phyloP scores from a whole-genome alignment of 371 early-diverging fungal genomes.

The Actinomucor elegans region DNA sequence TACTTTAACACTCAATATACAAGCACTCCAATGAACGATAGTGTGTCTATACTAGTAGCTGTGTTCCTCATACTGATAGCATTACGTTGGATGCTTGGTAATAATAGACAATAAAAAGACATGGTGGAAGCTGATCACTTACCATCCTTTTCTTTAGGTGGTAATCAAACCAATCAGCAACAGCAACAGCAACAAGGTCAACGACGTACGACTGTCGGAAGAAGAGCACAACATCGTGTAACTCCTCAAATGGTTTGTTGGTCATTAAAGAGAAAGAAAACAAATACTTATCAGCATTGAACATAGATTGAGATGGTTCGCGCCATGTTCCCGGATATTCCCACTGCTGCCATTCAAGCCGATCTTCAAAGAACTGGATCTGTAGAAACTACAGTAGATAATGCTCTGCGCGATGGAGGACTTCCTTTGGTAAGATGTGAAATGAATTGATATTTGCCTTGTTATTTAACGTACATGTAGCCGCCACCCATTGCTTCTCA shows the following conservation, averaged over 20 bases:
- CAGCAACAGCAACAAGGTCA: constrained; percentile 36
- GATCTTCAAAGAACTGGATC: constrained; percentile 88
- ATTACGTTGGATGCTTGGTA: constrained; percentile 78
- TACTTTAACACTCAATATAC: too few relatives aligned
- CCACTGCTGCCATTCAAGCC: constrained; percentile 77
- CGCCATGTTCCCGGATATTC: constrained; percentile 87
- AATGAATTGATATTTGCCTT: not conserved
- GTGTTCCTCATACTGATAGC: constrained; percentile 72
- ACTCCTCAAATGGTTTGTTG: constrained; percentile 59
- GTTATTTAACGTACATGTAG: too few relatives aligned
- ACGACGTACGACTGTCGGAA: constrained; percentile 32
- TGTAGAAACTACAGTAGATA: constrained; percentile 85
- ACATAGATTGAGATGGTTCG: constrained; percentile 71
- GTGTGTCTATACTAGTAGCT: constrained; percentile 72
- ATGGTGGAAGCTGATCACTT: too few relatives aligned
- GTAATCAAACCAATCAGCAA: constrained; percentile 21
- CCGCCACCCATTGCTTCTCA: constrained; percentile 29
- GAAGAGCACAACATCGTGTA: constrained; percentile 51
- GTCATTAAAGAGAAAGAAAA: not conserved
- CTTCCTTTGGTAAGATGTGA: constrained; percentile 63
- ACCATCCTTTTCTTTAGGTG: not conserved
- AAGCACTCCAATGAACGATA: constrained; percentile 83
- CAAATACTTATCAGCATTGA: not conserved
- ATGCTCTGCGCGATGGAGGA: constrained; percentile 77
- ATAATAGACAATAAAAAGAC: not conserved